These are phyloP conservation scores for Schizochytrium sp. DNA, from an alignment of 108 stramenopile genomes.

Conservation along the genomic window DNA sequence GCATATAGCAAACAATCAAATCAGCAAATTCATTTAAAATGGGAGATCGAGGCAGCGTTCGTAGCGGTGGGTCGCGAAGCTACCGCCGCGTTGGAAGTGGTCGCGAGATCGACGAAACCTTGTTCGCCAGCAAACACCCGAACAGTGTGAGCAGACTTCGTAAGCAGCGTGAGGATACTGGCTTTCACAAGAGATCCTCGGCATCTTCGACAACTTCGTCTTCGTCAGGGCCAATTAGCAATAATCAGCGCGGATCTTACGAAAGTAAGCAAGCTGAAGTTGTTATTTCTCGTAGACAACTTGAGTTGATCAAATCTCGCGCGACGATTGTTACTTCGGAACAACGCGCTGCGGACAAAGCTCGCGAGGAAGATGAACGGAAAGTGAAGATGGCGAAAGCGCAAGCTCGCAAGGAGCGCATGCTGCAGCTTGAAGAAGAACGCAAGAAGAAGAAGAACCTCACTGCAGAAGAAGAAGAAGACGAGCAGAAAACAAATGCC, in stretches of 20 bases:
- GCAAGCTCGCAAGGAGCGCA: constrained; percentile 62
- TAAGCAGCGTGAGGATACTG: neutral
- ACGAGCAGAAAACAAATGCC: constrained; percentile 8
- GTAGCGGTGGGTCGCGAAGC: constrained; percentile 40
- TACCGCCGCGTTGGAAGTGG: constrained; percentile 24
- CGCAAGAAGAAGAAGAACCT: constrained; percentile 36
- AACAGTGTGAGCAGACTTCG: constrained; percentile 38
- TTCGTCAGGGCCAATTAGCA: constrained; percentile 5
- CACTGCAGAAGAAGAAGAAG: constrained; percentile 61
- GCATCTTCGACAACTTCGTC: neutral
- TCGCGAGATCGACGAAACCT: constrained; percentile 52
- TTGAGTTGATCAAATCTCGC: neutral
- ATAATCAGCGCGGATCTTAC: neutral
- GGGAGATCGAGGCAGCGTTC: constrained; percentile 40
- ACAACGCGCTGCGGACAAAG: neutral
- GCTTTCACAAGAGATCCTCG: neutral
- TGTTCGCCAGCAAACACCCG: constrained; percentile 29
- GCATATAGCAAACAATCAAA: too few relatives aligned
- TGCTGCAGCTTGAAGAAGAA: constrained; percentile 53
- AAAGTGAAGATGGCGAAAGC: neutral
- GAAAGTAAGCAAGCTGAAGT: constrained; percentile 34
- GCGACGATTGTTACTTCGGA: neutral
- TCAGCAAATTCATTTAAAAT: too few relatives aligned
- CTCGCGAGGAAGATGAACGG: neutral
- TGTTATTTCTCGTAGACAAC: constrained; percentile 21